Evolutionary conservation across 768 basidiomycete species (phyloP), one percentile per base, ranked within the genome.

Genomic region (Mycena alexandri): DNA sequence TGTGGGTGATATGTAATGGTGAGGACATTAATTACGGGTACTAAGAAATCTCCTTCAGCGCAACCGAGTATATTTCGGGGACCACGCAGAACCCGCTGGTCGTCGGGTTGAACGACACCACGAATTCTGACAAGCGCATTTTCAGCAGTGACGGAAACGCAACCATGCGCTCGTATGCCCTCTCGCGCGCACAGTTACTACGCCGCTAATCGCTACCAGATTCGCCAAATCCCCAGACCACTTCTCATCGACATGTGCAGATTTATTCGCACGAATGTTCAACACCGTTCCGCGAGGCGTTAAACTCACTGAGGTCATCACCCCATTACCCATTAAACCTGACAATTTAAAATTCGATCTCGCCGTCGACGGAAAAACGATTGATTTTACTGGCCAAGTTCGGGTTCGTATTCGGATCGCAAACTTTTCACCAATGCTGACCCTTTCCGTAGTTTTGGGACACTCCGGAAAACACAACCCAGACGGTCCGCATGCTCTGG

Each of bases 11-110:
- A 38, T 14, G 14, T 38, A 38, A 38, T 38, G 14, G 38, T 38
- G 38, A 9, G 10, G 38, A 2, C 38, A 38, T 38, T 10, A 38
- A 38, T 38, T 38, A 11, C 14, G 38, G 19, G 56, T 24, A 29
- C 33, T 14, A n/a, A 21, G 5, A 9, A 22, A 38, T 22, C 25
- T 29, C 55, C 17, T 29, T 13, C 56, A 80, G 79, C 54, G 79
- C 78, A 6, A 80, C 76, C 5, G 77, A 80, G 63, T 82, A 80
- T 65, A 74, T 82, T 38, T 72, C 76, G 57, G 80, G 38, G 14
- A 38, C 38, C 38, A 38, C 38, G 11, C 4, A 38, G 14, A 38
- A 38, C 10, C 38, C 38, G 10, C 38, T 38, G 11, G 38, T 38
- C 4, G 38, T 38, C 14, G 38, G 38, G 38, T 38, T 38, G 38